These are phyloP conservation scores for Cymbopogon flexuosus DNA, from an alignment of 202 grass and related monocot species.

Conservation along the genomic window DNA sequence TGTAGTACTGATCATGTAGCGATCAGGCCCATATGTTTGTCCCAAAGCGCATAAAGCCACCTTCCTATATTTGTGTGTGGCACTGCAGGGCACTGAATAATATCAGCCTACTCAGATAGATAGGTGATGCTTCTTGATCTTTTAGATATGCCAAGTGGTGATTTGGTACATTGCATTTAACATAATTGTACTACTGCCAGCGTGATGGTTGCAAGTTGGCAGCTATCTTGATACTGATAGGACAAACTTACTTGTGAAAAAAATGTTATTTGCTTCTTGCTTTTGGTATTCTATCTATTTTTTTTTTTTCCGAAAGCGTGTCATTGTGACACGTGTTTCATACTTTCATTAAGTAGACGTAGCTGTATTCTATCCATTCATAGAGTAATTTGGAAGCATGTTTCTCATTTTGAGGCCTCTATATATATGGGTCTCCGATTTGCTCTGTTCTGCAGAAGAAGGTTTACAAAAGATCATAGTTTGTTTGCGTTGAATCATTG, in stretches of 20 bases:
- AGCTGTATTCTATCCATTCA: neutral
- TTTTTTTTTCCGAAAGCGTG: no score
- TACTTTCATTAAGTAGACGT: no score
- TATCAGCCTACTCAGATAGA: constrained; percentile 12
- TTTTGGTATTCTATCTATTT: constrained; percentile 8
- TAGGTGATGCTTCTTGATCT: constrained; percentile 19
- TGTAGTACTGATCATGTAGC: constrained; percentile 19
- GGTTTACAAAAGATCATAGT: neutral
- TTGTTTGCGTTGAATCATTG: neutral
- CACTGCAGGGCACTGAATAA: constrained; percentile 4
- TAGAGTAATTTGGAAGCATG: neutral
- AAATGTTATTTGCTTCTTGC: neutral
- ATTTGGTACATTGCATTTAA: constrained; percentile 25
- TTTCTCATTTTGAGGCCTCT: constrained; percentile 2
- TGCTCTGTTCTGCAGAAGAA: neutral
- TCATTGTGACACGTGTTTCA: no score
- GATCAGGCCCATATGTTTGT: constrained; percentile 16
- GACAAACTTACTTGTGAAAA: constrained; percentile 20
- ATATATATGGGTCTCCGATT: neutral
- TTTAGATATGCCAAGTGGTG: constrained; percentile 32
- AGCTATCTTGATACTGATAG: constrained; percentile 2
- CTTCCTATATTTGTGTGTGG: constrained; percentile 32
- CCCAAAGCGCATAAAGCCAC: constrained; percentile 15
- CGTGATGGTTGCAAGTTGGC: constrained; percentile 26
- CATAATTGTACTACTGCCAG: constrained; percentile 29